Evolutionary conservation across 2,329 filamentous ascomycete genomes (phyloP), one percentile per base, ranked within the genome.

Genomic region (Diaporthe ampelina): DNA sequence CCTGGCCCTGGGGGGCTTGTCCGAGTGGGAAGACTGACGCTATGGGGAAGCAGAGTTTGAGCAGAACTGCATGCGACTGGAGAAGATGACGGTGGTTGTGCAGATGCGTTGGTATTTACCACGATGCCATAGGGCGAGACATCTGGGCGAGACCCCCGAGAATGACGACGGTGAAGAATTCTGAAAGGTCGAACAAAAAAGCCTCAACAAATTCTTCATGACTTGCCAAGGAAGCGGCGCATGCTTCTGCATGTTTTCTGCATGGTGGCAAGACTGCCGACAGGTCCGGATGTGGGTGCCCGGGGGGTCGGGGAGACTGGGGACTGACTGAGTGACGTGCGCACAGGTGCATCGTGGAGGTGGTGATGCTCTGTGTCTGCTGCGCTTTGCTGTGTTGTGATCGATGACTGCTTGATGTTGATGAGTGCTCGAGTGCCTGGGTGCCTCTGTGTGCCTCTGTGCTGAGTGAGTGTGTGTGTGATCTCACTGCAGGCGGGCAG

Each of bases 241-340:
- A 52, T 48, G 45, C 15, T 26, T 40, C 10, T 40, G 63, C 63
- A 52, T 67, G 63, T 45, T 67, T 26, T 40, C 10, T 40, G 63
- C 63, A 52, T 67, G 63, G 63, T 67, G 63, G 63, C 63, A 52
- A 67, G 63, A 67, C 45, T 67, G 63, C 63, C 63, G 63, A 67
- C 63, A 67, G 45, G 63, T 67, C 63, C 63, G 63, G 45, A 21
- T 52, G 40, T 17, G 37, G 37, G 4, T 40, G 37, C 37, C 37
- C 37, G 37, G 10, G 11, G 37, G 15, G 37, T 40, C 37, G 37
- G 37, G 37, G 37, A 32, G 15, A 45, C 43, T n/a, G 29, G 17
- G 17, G 54, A 57, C 26, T 9, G 52, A 48, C 61, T 52, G 61
- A 67, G 43, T 67, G 61, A 67, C 43, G 61, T 67, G 40, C 26